phyloP scores from a whole-genome alignment of 352 stramenopile genomes.

The Thraustochytrium sp. region DNA sequence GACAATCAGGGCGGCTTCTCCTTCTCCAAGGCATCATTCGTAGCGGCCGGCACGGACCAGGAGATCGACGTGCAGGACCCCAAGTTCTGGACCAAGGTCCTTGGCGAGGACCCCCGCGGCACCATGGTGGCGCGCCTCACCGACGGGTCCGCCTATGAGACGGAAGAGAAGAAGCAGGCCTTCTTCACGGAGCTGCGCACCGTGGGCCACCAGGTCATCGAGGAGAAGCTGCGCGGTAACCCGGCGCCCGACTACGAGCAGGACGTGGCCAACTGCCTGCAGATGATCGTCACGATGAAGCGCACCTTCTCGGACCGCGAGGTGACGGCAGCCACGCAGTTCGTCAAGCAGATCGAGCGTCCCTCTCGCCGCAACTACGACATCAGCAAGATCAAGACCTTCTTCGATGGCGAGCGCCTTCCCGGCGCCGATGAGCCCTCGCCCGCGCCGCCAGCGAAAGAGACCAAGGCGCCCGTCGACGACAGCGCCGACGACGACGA shows the following conservation, averaged over 20 bases:
- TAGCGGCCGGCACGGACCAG: constrained; percentile 55
- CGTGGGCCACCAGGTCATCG: constrained; percentile 46
- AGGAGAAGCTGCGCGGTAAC: constrained; percentile 47
- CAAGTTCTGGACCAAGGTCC: constrained; percentile 98
- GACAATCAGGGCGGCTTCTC: neutral
- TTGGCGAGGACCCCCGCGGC: constrained; percentile 56
- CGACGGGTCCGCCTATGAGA: constrained; percentile 39
- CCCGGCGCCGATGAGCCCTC: neutral
- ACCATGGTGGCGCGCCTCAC: constrained; percentile 45
- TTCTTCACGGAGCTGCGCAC: constrained; percentile 38
- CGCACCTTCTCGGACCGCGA: constrained; percentile 15
- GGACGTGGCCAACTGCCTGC: neutral
- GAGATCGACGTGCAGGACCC: constrained; percentile 97
- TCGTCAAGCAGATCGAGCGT: constrained; percentile 34
- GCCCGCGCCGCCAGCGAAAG: neutral
- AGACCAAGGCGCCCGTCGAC: neutral
- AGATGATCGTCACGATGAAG: neutral
- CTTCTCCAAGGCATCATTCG: constrained; percentile 50
- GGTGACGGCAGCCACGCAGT: neutral
- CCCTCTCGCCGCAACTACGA: constrained; percentile 25
- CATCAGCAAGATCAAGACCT: constrained; percentile 9
- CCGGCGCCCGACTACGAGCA: constrained; percentile 41
- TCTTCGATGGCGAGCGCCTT: constrained; percentile 5
- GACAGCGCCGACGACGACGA: neutral
- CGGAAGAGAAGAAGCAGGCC: constrained; percentile 36